Evolutionary conservation across 345 rosid genomes (phyloP).

Genomic region (Boechera divaricarpa): DNA sequence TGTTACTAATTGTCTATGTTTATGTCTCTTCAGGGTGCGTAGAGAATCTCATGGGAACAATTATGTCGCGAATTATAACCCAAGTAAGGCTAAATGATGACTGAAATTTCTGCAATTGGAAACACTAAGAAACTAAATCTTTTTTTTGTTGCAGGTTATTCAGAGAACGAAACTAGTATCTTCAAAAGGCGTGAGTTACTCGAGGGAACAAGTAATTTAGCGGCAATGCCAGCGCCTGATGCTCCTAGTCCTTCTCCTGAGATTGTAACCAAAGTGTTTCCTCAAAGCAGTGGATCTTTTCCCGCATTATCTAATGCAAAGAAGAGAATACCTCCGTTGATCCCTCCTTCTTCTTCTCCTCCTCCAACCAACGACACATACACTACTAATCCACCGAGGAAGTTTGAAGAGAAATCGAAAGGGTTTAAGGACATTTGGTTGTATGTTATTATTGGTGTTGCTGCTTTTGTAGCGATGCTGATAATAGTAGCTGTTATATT

Average conservation of each 20-base stretch:
- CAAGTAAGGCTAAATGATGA: conserved; percentile 26
- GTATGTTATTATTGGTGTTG: conserved; percentile 53
- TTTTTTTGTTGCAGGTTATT: conserved; percentile 13
- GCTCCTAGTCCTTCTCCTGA: conserved; percentile 44
- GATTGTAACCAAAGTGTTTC: conserved; percentile 53
- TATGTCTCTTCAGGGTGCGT: conserved; percentile 29
- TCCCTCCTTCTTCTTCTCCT: conserved; percentile 21
- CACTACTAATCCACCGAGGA: conserved; percentile 16
- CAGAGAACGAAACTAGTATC: conserved; percentile 44
- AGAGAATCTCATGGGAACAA: neutral
- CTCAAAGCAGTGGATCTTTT: conserved; percentile 83
- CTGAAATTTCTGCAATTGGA: conserved; percentile 8
- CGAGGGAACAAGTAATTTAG: conserved; percentile 69
- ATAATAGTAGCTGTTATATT: conserved; percentile 45
- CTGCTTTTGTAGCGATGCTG: conserved; percentile 46
- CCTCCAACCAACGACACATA: conserved; percentile 36
- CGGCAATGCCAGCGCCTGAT: conserved; percentile 54
- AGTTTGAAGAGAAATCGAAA: conserved; percentile 37
- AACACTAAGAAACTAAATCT: neutral
- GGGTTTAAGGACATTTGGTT: conserved; percentile 53
- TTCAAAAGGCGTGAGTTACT: conserved; percentile 67
- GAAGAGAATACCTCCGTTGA: conserved; percentile 42
- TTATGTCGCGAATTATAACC: conserved; percentile 14
- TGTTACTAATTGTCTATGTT: conserved; percentile 28
- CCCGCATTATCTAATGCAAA: conserved; percentile 71